These are phyloP conservation scores for Metarhizium album DNA, from an alignment of 2,329 filamentous ascomycete species.

Conservation along the genomic window DNA sequence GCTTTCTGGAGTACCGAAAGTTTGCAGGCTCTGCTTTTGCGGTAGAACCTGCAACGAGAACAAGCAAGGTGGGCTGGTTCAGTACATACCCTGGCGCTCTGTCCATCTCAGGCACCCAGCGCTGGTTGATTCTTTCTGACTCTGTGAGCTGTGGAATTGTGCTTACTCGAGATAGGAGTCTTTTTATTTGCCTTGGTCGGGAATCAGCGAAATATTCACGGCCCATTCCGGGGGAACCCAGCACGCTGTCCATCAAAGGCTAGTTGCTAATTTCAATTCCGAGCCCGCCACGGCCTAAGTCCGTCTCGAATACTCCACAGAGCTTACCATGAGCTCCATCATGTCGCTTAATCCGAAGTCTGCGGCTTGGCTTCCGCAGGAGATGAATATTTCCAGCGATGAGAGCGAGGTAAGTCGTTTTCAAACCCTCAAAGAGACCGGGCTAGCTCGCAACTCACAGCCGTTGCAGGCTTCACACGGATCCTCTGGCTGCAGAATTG, in stretches of 20 bases:
- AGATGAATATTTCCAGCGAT: not conserved
- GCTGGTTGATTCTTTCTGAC: too few species aligned
- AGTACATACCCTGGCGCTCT: not conserved
- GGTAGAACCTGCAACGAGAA: not conserved
- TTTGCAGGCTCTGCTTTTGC: not conserved
- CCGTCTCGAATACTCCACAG: not conserved
- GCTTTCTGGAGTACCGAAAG: not conserved
- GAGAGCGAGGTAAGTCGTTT: conserved; percentile 4
- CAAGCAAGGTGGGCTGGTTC: too few species aligned
- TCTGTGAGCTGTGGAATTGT: too few species aligned
- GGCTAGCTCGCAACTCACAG: not conserved
- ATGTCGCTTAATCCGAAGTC: conserved; percentile 3
- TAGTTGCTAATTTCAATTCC: not conserved
- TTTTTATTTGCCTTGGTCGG: not conserved
- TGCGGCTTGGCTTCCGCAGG: conserved; percentile 2
- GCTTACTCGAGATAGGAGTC: not conserved
- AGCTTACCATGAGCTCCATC: not conserved
- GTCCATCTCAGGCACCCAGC: too few species aligned
- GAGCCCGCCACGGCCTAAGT: not conserved
- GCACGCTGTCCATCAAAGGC: not conserved
- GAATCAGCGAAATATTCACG: not conserved
- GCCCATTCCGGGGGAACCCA: not conserved
- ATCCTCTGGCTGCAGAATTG: not conserved
- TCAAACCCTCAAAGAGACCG: not conserved
- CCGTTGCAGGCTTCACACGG: not conserved